A percentile compares a stretch with the other conserved stretches of the same genome.
Conservation (phyloP, 257 asterid genomes). For the Petunia axillaris region DNA sequence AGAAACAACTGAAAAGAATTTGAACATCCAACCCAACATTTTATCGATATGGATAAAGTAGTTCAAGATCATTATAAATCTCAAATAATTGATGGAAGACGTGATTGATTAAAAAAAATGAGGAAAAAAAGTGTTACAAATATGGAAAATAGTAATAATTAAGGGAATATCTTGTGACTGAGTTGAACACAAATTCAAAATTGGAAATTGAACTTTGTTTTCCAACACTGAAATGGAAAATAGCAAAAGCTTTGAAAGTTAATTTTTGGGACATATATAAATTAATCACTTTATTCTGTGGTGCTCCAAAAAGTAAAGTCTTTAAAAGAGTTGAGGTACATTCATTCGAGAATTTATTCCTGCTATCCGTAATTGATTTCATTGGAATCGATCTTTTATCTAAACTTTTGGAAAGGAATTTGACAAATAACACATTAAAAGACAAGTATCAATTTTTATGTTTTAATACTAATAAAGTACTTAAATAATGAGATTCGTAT, state of each 20-base stretch:
- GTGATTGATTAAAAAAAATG: background rate
- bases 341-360: conserved; percentile 23
- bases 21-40: too few species aligned
- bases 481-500: conserved; percentile 3
- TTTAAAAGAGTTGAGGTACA: conserved; percentile 17
- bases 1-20: too few species aligned
- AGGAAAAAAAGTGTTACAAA: background rate
- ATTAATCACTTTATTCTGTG: background rate
- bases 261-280: background rate
- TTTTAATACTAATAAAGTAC: background rate
- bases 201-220: background rate
- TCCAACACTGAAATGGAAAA: background rate
- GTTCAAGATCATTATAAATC: too few species aligned
- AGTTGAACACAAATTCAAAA: too few species aligned
- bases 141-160: background rate
- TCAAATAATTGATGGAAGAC: too few species aligned
- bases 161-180: background rate
- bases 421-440: background rate
- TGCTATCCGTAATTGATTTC: background rate
- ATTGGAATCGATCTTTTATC: background rate
- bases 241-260: background rate
- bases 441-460: background rate
- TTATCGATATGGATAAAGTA: background rate
- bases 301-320: conserved; percentile 25
- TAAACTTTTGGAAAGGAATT: background rate